Evolutionary conservation across 768 basidiomycete genomes (phyloP).

Genomic region (Pholiota microspora): DNA sequence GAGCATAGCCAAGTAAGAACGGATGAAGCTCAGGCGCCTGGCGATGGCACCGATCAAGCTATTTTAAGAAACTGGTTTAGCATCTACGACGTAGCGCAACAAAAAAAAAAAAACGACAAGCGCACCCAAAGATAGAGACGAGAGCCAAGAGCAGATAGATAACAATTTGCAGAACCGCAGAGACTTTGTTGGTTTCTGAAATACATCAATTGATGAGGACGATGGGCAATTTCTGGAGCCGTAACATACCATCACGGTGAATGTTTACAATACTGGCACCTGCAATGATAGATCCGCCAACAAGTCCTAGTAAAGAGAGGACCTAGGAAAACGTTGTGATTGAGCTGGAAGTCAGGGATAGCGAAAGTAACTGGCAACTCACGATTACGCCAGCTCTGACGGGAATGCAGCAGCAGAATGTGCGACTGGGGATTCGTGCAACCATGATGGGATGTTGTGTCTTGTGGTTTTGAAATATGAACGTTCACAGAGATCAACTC

Average conservation of each 20-base stretch:
- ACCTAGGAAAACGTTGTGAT: slow-evolving; percentile 25
- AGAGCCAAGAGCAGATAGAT: slow-evolving; percentile 41
- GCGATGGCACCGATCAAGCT: slow-evolving; percentile 44
- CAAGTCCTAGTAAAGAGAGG: slow-evolving; percentile 42
- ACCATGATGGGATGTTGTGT: slow-evolving; percentile 24
- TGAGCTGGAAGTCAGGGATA: background rate
- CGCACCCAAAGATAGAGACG: slow-evolving; percentile 45
- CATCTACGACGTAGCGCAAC: background rate
- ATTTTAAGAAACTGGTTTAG: background rate
- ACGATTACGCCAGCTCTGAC: slow-evolving; percentile 48
- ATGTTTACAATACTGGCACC: slow-evolving; percentile 36
- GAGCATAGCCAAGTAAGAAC: slow-evolving; percentile 40
- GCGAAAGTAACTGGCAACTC: slow-evolving; percentile 16
- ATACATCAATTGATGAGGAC: slow-evolving; percentile 1
- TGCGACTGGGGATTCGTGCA: slow-evolving; percentile 37
- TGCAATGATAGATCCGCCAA: slow-evolving; percentile 39
- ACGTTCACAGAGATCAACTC: slow-evolving; percentile 28
- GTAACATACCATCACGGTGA: slow-evolving; percentile 26
- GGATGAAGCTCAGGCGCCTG: slow-evolving; percentile 38
- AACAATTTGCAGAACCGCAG: slow-evolving; percentile 39
- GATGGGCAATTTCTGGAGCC: background rate
- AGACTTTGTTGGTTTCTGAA: slow-evolving; percentile 35
- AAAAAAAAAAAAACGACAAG: background rate
- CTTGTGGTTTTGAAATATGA: slow-evolving; percentile 11
- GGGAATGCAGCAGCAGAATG: slow-evolving; percentile 51